Evolutionary conservation across 768 basidiomycete genomes (phyloP), one percentile per base, ranked within the genome.

Genomic region (Plicaturopsis crispa): DNA sequence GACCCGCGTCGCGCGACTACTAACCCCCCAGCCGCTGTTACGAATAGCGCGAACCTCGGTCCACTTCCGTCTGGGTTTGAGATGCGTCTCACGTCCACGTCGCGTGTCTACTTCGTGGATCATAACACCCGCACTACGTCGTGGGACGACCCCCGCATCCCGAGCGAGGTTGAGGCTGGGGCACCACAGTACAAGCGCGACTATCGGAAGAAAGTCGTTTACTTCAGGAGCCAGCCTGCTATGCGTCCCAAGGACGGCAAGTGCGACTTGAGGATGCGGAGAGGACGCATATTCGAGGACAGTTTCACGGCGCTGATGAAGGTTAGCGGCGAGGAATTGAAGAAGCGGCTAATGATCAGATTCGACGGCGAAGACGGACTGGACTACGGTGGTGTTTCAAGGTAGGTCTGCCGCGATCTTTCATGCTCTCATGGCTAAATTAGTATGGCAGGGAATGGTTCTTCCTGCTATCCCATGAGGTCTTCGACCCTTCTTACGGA

Each of bases 111-210:
- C 61, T 94, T 91, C 48, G 90, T 93, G 11, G 91, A 93, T 55
- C 91, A 94, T 61, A 92, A 84, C 46, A 84, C 82, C 26, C 73
- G 84, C 38, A 89, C 89, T 13, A 93, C 91, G 12, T 78, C 86
- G 5, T 93, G 90, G 91, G 91, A 93, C 53, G 91, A 94, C 56
- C 91, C 90, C 14, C 76, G 91, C 36, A 59, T 92, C 37, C 90
- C 91, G 0, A 80, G 77, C 1, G 75, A 80, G 44, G 66, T 91
- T 34, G 88, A 91, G 52, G 80, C 84, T 47, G 87, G 80, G 60
- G 88, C 88, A 3, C 91, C 90, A n/a, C 89, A 93, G 61, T 93
- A 92, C 62, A 92, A 93, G 62, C 81, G 88, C 45, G 90, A 94
- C 62, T 94, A 93, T 57, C 68, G 90, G 46, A 70, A 88, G 40